These are phyloP conservation scores for Sungouiella blattae DNA, from an alignment of 805 yeast genomes.

Conservation along the genomic window DNA sequence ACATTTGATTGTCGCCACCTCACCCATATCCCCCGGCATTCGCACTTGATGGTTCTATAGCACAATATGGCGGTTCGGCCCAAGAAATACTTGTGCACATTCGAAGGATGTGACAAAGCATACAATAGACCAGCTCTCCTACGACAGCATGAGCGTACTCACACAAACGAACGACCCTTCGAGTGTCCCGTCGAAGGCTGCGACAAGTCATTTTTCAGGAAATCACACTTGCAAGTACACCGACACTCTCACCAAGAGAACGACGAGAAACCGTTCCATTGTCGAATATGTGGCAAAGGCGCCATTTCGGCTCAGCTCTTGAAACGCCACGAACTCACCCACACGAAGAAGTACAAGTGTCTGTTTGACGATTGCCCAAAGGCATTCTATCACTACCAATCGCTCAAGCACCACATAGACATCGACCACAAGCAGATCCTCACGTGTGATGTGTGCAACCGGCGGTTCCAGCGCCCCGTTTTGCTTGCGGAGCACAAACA, in stretches of 20 bases:
- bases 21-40: no score
- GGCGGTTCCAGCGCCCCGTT: constrained; percentile 59
- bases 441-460: constrained; percentile 61
- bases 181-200: constrained; percentile 57
- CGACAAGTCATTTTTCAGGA: constrained; percentile 61
- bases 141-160: constrained; percentile 78
- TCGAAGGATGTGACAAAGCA: constrained; percentile 66
- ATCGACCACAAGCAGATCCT: constrained; percentile 57
- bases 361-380: constrained; percentile 59
- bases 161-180: constrained; percentile 77
- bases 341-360: constrained; percentile 50
- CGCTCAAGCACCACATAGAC: constrained; percentile 66
- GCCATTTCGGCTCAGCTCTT: constrained; percentile 78
- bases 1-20: no score
- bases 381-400: constrained; percentile 70
- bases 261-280: constrained; percentile 64
- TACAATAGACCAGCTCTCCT: constrained; percentile 79
- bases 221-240: constrained; percentile 80
- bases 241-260: constrained; percentile 52
- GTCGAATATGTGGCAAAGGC: constrained; percentile 78
- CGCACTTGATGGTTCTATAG: neutral
- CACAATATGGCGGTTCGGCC: neutral
- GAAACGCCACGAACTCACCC: constrained; percentile 78
- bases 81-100: constrained; percentile 62
- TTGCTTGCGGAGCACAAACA: constrained; percentile 63